Base-by-base conservation (phyloP, 768 basidiomycete genomes). In the Kwoniella sp. region DNA sequence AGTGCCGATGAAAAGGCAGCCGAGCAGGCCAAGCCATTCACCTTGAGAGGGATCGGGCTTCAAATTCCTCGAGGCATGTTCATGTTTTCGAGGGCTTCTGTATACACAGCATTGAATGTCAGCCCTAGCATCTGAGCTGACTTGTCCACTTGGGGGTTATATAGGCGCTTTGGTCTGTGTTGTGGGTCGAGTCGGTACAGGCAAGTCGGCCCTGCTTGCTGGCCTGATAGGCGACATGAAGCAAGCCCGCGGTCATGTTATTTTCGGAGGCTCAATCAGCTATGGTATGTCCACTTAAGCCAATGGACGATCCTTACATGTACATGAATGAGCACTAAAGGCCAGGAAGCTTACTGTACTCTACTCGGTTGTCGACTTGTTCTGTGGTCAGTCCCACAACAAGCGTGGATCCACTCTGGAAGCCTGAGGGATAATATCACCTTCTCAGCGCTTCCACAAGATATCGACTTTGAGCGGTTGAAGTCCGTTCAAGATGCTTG, bases 21-120 rank as follows among this genome's bases (percentile, higher is more conserved):
- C 4, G 62, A 67, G 30, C 26, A 44, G 19, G 67, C 73, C 49
- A 55, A 68, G 59, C 86, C 86, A 0, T 88, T 88, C 63, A 79
- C 82, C 58, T 72, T 88, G 55, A 82, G 79, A 48, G 77, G 83
- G 65, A 74, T 88, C 59, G 81, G 83, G 55, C 64, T 88, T 37
- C 75, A 44, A 71, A 56, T 87, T 29, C 82, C 82, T 2, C 82
- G 79, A 57, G 70, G 70, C 63, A 17, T 15, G 33, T 55, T n/a
- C n/a, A n/a, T n/a, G n/a, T n/a, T n/a, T n/a, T n/a, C n/a, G n/a
- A n/a, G n/a, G n/a, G n/a, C n/a, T n/a, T n/a, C n/a, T n/a, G n/a
- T n/a, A n/a, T n/a, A n/a, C n/a, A n/a, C n/a, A n/a, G n/a, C n/a
- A n/a, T n/a, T n/a, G n/a, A n/a, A n/a, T n/a, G n/a, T n/a, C n/a